Conservation (phyloP, 257 asterid genomes). For the Ballota nigra region DNA sequence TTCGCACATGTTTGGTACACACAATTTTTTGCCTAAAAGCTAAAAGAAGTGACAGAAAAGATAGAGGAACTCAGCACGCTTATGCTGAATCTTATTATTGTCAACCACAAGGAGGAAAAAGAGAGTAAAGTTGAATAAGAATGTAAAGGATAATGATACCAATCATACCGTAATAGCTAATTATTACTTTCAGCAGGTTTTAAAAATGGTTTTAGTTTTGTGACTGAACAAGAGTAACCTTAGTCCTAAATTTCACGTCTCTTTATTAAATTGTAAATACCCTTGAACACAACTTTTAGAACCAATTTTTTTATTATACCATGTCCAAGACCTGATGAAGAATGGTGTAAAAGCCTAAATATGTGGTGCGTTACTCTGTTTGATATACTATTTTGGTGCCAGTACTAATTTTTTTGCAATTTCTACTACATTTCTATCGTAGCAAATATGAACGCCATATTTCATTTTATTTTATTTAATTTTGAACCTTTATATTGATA, state of each 20-base stretch:
- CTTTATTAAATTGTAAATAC: background rate
- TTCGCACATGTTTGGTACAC: background rate
- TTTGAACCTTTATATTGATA: too few species aligned
- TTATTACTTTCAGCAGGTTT: background rate
- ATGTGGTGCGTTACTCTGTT: too few species aligned
- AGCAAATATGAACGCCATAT: too few species aligned
- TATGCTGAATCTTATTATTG: conserved; percentile 10
- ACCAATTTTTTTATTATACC: too few species aligned
- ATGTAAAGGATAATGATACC: background rate
- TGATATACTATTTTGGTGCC: too few species aligned
- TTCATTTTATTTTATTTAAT: too few species aligned
- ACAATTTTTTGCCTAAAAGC: background rate
- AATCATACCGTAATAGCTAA: background rate
- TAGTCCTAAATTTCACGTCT: background rate
- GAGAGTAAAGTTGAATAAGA: too few species aligned
- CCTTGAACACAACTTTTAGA: conserved; percentile 3
- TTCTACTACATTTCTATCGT: too few species aligned
- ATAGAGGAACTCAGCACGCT: conserved; percentile 18
- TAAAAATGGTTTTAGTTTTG: conserved; percentile 1
- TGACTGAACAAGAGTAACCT: background rate
- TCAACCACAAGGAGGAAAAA: background rate
- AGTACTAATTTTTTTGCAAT: too few species aligned
- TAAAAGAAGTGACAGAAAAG: background rate
- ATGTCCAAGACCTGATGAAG: too few species aligned
- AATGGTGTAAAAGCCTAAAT: too few species aligned